Percentiles rank a stretch among this genome's conserved stretches.
These are phyloP conservation scores for Orobanche coerulescens DNA, from an alignment of 257 asterid species.

Conservation along the genomic window DNA sequence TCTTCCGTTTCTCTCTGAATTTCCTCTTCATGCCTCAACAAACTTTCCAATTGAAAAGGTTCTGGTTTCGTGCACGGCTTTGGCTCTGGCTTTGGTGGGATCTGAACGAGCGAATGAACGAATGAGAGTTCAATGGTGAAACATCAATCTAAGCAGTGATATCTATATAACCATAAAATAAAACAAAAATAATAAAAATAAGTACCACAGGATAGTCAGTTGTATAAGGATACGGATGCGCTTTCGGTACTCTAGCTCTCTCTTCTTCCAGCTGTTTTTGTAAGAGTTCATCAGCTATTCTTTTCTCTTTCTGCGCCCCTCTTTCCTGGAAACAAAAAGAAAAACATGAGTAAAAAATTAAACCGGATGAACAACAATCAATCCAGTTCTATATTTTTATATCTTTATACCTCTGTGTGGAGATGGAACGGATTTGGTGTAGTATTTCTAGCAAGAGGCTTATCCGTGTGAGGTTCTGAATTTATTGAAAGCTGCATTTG, in stretches of 20 bases:
- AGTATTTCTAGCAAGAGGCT: conserved; percentile 56
- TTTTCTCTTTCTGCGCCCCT: conserved; percentile 80
- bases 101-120: conserved; percentile 35
- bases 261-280: conserved; percentile 79
- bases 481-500: conserved; percentile 60
- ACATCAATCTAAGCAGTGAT: neutral
- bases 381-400: neutral
- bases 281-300: conserved; percentile 45
- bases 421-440: conserved; percentile 82
- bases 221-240: conserved; percentile 92
- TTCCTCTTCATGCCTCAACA: conserved; percentile 85
- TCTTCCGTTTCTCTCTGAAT: conserved; percentile 82
- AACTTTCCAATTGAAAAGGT: conserved; percentile 83
- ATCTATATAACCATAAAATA: too few relatives aligned
- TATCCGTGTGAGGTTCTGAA: conserved; percentile 61
- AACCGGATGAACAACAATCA: neutral
- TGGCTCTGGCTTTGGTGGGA: conserved; percentile 93
- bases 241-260: conserved; percentile 68
- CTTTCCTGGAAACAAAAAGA: conserved; percentile 48
- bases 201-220: conserved; percentile 91
- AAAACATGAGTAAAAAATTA: conserved; percentile 13
- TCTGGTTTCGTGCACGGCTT: conserved; percentile 83
- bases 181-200: neutral
- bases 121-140: neutral
- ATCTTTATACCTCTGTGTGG: conserved; percentile 59